phyloP scores from a whole-genome alignment of 257 asterid species.

The Forsythia suspensa region DNA sequence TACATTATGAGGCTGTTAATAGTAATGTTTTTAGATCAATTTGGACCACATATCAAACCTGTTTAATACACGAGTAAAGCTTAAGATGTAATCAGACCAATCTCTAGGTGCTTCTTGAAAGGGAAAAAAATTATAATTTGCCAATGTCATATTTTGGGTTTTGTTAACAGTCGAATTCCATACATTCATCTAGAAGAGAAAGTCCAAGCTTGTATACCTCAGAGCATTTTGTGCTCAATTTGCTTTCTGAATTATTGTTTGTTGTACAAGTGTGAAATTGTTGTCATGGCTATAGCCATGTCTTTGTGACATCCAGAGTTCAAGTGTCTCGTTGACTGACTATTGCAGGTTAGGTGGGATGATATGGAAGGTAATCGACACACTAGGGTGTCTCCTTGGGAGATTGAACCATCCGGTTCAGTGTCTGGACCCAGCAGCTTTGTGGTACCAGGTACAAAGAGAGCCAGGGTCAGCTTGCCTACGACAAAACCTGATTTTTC shows the following conservation, averaged over 20 bases:
- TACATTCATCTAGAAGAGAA: not conserved
- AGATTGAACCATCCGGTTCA: conserved; percentile 73
- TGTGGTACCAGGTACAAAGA: conserved; percentile 65
- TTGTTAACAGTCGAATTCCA: not conserved
- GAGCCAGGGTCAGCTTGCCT: conserved; percentile 69
- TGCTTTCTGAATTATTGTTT: not conserved
- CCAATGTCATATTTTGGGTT: not conserved
- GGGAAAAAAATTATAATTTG: not conserved
- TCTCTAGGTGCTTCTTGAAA: not conserved
- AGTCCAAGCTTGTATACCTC: not conserved
- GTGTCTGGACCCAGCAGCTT: conserved; percentile 61
- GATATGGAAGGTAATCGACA: conserved; percentile 70
- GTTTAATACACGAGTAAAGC: too few species aligned
- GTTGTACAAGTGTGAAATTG: not conserved
- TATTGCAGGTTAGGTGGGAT: conserved; percentile 94
- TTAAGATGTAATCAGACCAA: not conserved
- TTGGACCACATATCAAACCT: too few species aligned
- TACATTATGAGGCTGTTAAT: not conserved
- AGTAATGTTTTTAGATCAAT: too few species aligned
- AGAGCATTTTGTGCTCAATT: not conserved
- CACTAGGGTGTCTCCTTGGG: conserved; percentile 97
- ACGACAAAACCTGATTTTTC: conserved; percentile 53
- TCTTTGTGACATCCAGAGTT: conserved; percentile 1
- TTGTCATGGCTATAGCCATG: not conserved
- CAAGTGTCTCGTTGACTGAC: not conserved